Percentiles rank a stretch among this genome's conserved stretches.
These are phyloP conservation scores for Metschnikowia noctiluminum DNA, from an alignment of 805 yeast genomes.

Conservation along the genomic window DNA sequence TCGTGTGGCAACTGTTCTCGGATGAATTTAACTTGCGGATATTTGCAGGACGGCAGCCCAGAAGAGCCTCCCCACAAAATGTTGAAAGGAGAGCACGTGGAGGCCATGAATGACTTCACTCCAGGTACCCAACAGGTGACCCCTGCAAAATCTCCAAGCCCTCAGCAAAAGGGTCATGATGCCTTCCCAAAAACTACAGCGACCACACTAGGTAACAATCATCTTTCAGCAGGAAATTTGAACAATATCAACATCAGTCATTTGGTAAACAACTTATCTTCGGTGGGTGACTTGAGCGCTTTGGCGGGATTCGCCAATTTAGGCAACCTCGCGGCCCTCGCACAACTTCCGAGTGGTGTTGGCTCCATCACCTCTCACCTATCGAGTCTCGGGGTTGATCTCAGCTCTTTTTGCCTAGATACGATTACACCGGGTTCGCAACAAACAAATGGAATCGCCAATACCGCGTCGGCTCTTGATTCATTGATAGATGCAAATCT, in stretches of 20 bases:
- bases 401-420: constrained; percentile 5
- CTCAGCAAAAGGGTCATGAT: constrained; percentile 5
- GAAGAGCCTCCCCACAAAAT: constrained; percentile 11
- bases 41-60: constrained; percentile 26
- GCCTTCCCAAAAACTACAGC: constrained; percentile 5
- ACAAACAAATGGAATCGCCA: not conserved
- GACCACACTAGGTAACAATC: constrained; percentile 12
- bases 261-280: constrained; percentile 38
- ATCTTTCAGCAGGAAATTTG: constrained; percentile 33
- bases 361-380: constrained; percentile 30
- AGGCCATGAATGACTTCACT: constrained; percentile 1
- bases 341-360: constrained; percentile 41
- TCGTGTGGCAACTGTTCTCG: constrained; percentile 74
- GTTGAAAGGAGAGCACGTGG: constrained; percentile 1
- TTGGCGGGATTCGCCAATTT: constrained; percentile 38
- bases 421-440: not conserved
- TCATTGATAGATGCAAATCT: constrained; percentile 1
- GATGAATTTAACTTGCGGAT: constrained; percentile 76
- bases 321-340: constrained; percentile 40
- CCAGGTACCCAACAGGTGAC: constrained; percentile 24
- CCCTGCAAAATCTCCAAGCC: constrained; percentile 24
- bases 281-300: constrained; percentile 32
- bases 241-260: constrained; percentile 42
- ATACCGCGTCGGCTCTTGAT: not conserved
- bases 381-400: constrained; percentile 7